These are phyloP conservation scores for Candida methanosorbosa DNA, from an alignment of 805 yeast species.

Conservation along the genomic window DNA sequence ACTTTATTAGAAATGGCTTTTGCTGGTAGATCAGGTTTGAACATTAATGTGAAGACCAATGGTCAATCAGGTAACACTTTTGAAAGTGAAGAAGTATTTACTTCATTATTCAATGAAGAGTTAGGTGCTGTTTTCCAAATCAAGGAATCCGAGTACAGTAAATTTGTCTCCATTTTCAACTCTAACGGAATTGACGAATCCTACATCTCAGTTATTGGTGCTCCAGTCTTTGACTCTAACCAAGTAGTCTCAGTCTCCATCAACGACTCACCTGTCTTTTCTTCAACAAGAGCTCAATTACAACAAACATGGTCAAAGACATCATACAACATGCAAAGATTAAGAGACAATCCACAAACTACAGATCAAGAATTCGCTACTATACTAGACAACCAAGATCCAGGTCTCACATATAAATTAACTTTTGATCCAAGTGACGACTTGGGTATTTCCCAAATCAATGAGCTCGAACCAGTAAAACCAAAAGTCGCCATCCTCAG, in stretches of 20 bases:
- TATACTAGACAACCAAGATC: constrained; percentile 74
- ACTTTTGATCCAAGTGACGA: constrained; percentile 56
- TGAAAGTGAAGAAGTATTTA: constrained; percentile 28
- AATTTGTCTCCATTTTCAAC: constrained; percentile 48
- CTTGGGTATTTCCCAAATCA: constrained; percentile 27
- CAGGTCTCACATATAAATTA: constrained; percentile 79
- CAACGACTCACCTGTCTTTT: constrained; percentile 38
- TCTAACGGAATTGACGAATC: constrained; percentile 48
- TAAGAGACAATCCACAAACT: constrained; percentile 89
- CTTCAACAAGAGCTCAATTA: constrained; percentile 54
- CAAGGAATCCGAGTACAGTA: constrained; percentile 37
- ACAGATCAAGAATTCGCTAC: constrained; percentile 79
- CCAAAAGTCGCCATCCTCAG: constrained; percentile 95
- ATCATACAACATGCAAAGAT: constrained; percentile 79
- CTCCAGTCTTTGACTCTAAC: constrained; percentile 45
- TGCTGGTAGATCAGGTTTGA: constrained; percentile 84
- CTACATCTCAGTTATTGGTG: constrained; percentile 57
- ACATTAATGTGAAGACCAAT: constrained; percentile 35
- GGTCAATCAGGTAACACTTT: no score
- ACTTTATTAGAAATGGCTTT: constrained; percentile 93
- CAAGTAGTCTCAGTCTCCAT: constrained; percentile 37
- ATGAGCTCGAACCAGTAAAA: no score
- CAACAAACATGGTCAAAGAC: constrained; percentile 85
- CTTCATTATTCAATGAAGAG: constrained; percentile 81
- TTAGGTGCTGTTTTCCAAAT: constrained; percentile 95